Percentiles rank a stretch among this genome's conserved stretches.
Conservation (phyloP, 345 rosid genomes). For the Bruguiera parviflora region DNA sequence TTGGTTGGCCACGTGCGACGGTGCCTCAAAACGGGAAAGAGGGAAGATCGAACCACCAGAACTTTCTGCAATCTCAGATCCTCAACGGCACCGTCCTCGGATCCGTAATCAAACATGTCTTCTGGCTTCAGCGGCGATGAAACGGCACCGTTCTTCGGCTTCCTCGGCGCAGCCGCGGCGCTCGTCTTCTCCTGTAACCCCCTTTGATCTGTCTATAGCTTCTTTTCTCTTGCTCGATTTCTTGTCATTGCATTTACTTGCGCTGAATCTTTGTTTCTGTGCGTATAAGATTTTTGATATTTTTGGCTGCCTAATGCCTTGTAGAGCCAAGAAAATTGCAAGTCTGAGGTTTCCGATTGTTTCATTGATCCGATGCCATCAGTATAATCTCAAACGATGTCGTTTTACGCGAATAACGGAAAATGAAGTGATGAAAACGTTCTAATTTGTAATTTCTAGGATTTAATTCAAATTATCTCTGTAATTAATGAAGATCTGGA, state of each 20-base stretch:
- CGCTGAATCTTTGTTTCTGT: not conserved
- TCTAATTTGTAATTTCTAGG: not conserved
- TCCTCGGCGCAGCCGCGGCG: slow-evolving; percentile 89
- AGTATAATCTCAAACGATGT: not conserved
- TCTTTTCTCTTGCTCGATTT: not conserved
- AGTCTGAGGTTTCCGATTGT: not conserved
- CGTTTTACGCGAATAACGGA: not conserved
- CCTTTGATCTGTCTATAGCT: not conserved
- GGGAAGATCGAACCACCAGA: not conserved
- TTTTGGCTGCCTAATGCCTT: not conserved
- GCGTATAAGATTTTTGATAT: not conserved
- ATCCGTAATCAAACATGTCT: slow-evolving; percentile 36
- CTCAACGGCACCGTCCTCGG: slow-evolving; percentile 15
- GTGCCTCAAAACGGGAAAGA: not conserved
- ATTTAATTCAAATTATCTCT: not conserved
- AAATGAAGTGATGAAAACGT: not conserved
- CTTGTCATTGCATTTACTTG: not conserved
- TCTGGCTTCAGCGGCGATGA: slow-evolving; percentile 74
- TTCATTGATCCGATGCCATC: slow-evolving; percentile 6
- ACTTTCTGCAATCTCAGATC: slow-evolving; percentile 29
- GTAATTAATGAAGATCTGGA: not conserved
- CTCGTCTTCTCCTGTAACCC: slow-evolving; percentile 77
- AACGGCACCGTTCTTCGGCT: slow-evolving; percentile 86
- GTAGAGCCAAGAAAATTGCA: not conserved
- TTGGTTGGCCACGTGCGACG: not conserved